Conservation (phyloP, 2,329 filamentous ascomycete genomes). For the Lachnellula cervina region DNA sequence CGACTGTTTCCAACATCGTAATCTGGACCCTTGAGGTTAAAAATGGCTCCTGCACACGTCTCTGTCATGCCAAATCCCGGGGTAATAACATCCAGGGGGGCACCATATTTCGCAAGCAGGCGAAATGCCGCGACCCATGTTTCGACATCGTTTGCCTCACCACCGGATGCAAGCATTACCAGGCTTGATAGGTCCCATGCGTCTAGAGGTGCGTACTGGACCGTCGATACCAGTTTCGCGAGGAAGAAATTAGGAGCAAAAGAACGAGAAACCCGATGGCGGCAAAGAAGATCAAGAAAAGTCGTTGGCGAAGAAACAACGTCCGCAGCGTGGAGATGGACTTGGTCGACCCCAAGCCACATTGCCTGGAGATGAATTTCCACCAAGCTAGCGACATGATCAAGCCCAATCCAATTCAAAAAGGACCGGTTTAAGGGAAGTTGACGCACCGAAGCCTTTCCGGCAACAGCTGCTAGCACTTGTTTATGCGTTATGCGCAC, state of each 20-base stretch:
- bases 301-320: conserved; percentile 39
- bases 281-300: conserved; percentile 38
- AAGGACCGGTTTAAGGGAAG: conserved; percentile 28
- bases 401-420: conserved; percentile 41
- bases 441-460: conserved; percentile 33
- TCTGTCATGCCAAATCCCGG: too few relatives aligned
- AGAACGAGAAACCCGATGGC: conserved; percentile 38
- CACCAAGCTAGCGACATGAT: conserved; percentile 48
- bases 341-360: conserved; percentile 36
- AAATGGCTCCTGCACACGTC: too few relatives aligned
- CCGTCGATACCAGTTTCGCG: too few relatives aligned
- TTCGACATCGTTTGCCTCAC: conserved; percentile 48
- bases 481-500: conserved; percentile 41
- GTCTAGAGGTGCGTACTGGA: too few relatives aligned
- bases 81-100: too few relatives aligned
- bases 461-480: conserved; percentile 37
- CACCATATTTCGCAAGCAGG: too few relatives aligned
- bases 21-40: too few relatives aligned
- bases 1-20: too few relatives aligned
- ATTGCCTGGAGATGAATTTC: conserved; percentile 50
- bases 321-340: conserved; percentile 41
- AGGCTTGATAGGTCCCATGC: too few relatives aligned
- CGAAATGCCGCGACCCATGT: too few relatives aligned
- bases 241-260: conserved; percentile 45
- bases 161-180: conserved; percentile 39